These are phyloP conservation scores for Erythrobasidium hasegawianum DNA, from an alignment of 1,284 basidiomycete species.

Conservation along the genomic window DNA sequence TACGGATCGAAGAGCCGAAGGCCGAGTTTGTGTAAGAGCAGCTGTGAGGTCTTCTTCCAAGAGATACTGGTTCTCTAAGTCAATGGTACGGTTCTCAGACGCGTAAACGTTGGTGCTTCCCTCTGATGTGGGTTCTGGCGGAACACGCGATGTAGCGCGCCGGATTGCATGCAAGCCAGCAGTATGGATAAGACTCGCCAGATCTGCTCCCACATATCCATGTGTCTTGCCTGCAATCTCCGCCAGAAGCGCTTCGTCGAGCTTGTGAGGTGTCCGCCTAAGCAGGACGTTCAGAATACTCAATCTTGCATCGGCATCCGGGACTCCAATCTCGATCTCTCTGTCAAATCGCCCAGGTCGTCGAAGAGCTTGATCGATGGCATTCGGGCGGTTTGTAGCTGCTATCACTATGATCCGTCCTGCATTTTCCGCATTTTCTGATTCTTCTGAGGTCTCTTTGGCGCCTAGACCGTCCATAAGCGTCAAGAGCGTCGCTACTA, in stretches of 20 bases:
- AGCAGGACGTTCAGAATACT: conserved; percentile 81
- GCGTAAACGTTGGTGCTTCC: neutral
- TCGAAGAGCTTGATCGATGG: conserved; percentile 90
- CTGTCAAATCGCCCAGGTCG: conserved; percentile 92
- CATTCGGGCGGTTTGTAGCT: conserved; percentile 94
- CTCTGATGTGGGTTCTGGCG: neutral
- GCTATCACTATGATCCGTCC: conserved; percentile 86
- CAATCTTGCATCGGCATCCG: conserved; percentile 73
- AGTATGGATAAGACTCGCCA: conserved; percentile 85
- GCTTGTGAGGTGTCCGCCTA: conserved; percentile 69
- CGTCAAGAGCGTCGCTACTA: conserved; percentile 91
- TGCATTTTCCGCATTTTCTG: conserved; percentile 9
- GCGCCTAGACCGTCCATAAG: conserved; percentile 86
- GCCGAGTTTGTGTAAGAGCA: conserved; percentile 74
- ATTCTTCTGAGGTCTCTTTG: conserved; percentile 48
- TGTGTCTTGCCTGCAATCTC: conserved; percentile 75
- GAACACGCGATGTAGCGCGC: conserved; percentile 50
- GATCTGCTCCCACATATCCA: conserved; percentile 95
- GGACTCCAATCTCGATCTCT: conserved; percentile 96
- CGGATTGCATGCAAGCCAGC: conserved; percentile 89
- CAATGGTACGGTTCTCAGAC: conserved; percentile 47
- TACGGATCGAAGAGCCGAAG: conserved; percentile 90
- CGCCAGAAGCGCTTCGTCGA: conserved; percentile 61
- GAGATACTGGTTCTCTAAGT: conserved; percentile 53
- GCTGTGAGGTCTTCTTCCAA: conserved; percentile 60